A percentile compares a stretch with the other conserved stretches of the same genome.
phyloP scores from a whole-genome alignment of 2,329 filamentous ascomycete genomes.

The Madurella mycetomatis region DNA sequence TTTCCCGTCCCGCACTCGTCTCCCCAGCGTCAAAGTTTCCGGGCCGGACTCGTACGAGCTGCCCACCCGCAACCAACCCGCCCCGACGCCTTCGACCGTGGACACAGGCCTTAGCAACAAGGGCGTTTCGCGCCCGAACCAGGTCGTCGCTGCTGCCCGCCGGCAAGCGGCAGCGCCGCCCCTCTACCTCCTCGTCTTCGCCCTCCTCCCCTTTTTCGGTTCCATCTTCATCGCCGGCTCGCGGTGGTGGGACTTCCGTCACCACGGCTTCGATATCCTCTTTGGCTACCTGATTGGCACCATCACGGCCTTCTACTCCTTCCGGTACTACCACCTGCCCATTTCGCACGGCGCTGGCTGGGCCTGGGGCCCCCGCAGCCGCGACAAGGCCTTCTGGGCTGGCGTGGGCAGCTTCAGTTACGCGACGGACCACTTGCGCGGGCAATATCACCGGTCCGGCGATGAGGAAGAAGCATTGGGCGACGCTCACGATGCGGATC shows the following conservation, averaged over 20 bases:
- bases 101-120: conserved; percentile 30
- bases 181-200: conserved; percentile 67
- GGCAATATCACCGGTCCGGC: conserved; percentile 21
- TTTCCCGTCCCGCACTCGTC: conserved; percentile 65
- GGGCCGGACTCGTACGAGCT: conserved; percentile 35
- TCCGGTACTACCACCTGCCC: conserved; percentile 82
- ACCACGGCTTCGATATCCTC: conserved; percentile 89
- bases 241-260: conserved; percentile 82
- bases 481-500: not conserved
- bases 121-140: conserved; percentile 32
- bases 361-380: conserved; percentile 78
- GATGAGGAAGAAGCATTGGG: conserved; percentile 31
- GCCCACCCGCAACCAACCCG: conserved; percentile 10
- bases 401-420: conserved; percentile 61
- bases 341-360: conserved; percentile 76
- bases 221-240: conserved; percentile 81
- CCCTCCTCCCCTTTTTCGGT: conserved; percentile 65
- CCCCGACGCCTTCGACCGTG: conserved; percentile 28
- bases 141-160: conserved; percentile 51
- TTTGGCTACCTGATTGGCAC: conserved; percentile 79
- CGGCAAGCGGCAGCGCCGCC: conserved; percentile 78
- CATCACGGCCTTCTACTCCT: conserved; percentile 65
- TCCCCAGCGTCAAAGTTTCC: conserved; percentile 40
- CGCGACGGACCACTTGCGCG: conserved; percentile 39
- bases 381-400: conserved; percentile 71